Evolutionary conservation across 2,329 filamentous ascomycete species (phyloP).

Genomic region (Trichoderma atroviride): DNA sequence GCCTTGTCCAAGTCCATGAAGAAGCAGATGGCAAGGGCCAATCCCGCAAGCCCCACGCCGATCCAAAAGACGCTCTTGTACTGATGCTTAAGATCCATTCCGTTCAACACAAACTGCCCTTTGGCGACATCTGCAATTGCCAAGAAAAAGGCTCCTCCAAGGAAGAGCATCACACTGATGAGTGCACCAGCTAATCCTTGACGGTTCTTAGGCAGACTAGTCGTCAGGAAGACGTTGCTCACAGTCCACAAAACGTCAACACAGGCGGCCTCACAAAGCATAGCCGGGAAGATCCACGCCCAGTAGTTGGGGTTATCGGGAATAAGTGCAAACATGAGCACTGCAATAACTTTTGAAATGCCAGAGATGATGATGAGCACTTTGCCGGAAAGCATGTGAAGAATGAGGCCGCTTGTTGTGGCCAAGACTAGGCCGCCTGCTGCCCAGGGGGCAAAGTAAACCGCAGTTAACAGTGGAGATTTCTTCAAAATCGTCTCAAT

Average conservation of each 20-base stretch:
- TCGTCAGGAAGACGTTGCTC: conserved; percentile 69
- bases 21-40: conserved; percentile 49
- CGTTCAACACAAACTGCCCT: conserved; percentile 45
- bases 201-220: conserved; percentile 57
- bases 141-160: conserved; percentile 65
- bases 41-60: conserved; percentile 53
- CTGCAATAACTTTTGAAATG: conserved; percentile 52
- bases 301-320: conserved; percentile 60
- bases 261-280: conserved; percentile 62
- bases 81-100: conserved; percentile 49
- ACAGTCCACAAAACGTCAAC: conserved; percentile 70
- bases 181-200: conserved; percentile 68
- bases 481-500: conserved; percentile 57
- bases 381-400: conserved; percentile 58
- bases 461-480: conserved; percentile 57
- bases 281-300: conserved; percentile 64
- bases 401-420: conserved; percentile 54
- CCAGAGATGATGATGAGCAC: conserved; percentile 56
- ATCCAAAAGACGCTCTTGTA: conserved; percentile 66
- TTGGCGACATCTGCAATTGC: conserved; percentile 63
- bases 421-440: conserved; percentile 61
- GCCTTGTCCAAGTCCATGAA: conserved; percentile 35
- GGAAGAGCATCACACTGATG: conserved; percentile 62
- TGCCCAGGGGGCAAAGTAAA: conserved; percentile 62
- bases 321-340: conserved; percentile 59